Base-by-base conservation (phyloP, 805 yeast genomes). In the Metschnikowia amazonensis region DNA sequence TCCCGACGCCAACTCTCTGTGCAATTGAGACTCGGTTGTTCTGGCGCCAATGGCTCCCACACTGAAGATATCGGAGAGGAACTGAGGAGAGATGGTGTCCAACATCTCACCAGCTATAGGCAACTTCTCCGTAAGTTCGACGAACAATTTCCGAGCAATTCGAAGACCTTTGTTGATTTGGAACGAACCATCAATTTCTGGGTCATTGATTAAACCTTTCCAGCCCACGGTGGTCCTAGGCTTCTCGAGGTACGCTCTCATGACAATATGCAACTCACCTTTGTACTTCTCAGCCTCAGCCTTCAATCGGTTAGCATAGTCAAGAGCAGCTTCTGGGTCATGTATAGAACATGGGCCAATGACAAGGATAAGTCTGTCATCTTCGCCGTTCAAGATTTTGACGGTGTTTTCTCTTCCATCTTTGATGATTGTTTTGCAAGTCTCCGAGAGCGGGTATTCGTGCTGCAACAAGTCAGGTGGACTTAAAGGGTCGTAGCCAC, bases 221-320 rank as follows among this genome's bases (percentile, higher is more conserved):
- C 99, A 92, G 54, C 99, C 99, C 45, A 92, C 98, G 20, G 98
- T 92, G 52, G 99, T 92, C 76, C 99, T 85, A 60, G 99, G 99
- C 71, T 92, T 92, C 72, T 92, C 99, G 57, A 92, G 77, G 77
- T 92, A 92, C 5, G 98, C 98, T 74, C 99, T 85, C 99, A 92
- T 92, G 53, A 92, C 79, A 48, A 92, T 79, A 45, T 83, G 85
- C 46, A 92, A 75, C 55, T 92, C 98, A 44, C 75, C 80, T 50
- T 81, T 67, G 52, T 87, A 77, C 65, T 86, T 87, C 30, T 81
- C 85, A 30, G 89, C 73, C 46, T 88, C 70, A 48, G 71, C 71
- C 65, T 80, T 79, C 56, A 92, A 76, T 53, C 84, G 77, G 31
- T 66, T 67, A 49, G 92, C 95, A 69, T 94, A 92, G 28, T 89